phyloP scores from a whole-genome alignment of 176 grass and related monocot species.

The Raddia distichophylla region DNA sequence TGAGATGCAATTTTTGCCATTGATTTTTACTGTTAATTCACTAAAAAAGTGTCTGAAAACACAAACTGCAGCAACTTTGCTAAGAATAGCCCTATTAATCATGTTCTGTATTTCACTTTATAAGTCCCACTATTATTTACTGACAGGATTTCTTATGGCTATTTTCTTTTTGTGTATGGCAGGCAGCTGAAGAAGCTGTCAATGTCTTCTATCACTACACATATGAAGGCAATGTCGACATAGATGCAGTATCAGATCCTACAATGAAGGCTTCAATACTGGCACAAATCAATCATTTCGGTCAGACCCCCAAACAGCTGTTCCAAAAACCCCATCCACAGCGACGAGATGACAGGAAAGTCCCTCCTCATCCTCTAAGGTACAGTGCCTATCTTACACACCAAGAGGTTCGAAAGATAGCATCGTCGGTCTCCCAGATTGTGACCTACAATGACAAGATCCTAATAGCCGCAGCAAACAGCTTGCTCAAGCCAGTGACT shows the following conservation, averaged over 20 bases:
- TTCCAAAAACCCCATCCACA: slow-evolving; percentile 90
- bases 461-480: slow-evolving; percentile 66
- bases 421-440: slow-evolving; percentile 86
- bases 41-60: slow-evolving; percentile 16
- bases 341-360: slow-evolving; percentile 82
- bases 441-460: slow-evolving; percentile 92
- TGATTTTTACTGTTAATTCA: slow-evolving; percentile 22
- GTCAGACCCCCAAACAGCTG: slow-evolving; percentile 98
- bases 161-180: slow-evolving; percentile 42
- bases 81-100: slow-evolving; percentile 25
- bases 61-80: slow-evolving; percentile 11
- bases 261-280: slow-evolving; percentile 99
- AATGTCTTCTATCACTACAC: slow-evolving; percentile 99
- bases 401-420: slow-evolving; percentile 78
- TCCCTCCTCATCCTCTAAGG: slow-evolving; percentile 83
- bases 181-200: slow-evolving; percentile 96
- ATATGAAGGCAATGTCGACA: slow-evolving; percentile 98
- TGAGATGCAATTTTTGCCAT: slow-evolving; percentile 32
- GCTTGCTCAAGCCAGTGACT: slow-evolving; percentile 81
- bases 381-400: slow-evolving; percentile 70
- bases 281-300: slow-evolving; percentile 99
- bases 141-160: slow-evolving; percentile 37
- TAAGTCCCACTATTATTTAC: slow-evolving; percentile 18
- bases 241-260: slow-evolving; percentile 92
- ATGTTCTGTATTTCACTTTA: slow-evolving; percentile 21